A percentile compares a stretch with the other conserved stretches of the same genome.
These are phyloP conservation scores for Thraustochytrium sp. DNA, from an alignment of 352 stramenopile species.

Conservation along the genomic window DNA sequence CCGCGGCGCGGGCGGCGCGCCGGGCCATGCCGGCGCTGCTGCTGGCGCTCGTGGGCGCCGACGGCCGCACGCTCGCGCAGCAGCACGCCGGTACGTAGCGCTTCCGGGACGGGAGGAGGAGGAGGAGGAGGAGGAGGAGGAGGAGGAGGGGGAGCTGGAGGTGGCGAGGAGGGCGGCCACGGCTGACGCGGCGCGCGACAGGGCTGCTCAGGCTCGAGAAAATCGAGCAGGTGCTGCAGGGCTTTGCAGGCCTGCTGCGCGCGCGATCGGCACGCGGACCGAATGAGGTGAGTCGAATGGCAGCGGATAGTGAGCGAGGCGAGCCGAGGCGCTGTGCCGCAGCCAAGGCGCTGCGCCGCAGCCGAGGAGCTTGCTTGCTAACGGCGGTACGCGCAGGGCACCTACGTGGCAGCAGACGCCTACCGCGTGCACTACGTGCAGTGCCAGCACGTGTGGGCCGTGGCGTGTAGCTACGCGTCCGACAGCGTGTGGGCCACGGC, in stretches of 20 bases:
- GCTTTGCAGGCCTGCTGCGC: background rate
- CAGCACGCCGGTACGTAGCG: background rate
- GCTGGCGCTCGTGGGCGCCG: background rate
- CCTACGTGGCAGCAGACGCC: background rate
- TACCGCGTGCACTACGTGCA: background rate
- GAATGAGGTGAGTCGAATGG: background rate
- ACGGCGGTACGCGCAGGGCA: background rate
- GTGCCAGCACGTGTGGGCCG: constrained; percentile 3
- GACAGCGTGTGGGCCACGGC: background rate
- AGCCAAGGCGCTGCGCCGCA: too few species aligned
- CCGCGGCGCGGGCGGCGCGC: background rate
- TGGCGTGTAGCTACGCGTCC: background rate
- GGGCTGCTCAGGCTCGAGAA: background rate
- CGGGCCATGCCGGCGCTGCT: background rate
- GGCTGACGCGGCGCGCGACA: background rate
- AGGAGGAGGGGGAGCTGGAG: background rate
- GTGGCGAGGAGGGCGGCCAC: background rate
- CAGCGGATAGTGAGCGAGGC: background rate
- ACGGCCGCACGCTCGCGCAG: background rate
- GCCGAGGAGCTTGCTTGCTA: background rate
- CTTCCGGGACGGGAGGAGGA: background rate
- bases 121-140: background rate
- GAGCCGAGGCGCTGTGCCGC: background rate
- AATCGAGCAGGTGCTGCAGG: background rate
- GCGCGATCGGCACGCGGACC: background rate